A percentile compares a stretch with the other conserved stretches of the same genome.
Evolutionary conservation across 164 flowering plant genomes (phyloP).

Genomic region (Cinnamomum chago): DNA sequence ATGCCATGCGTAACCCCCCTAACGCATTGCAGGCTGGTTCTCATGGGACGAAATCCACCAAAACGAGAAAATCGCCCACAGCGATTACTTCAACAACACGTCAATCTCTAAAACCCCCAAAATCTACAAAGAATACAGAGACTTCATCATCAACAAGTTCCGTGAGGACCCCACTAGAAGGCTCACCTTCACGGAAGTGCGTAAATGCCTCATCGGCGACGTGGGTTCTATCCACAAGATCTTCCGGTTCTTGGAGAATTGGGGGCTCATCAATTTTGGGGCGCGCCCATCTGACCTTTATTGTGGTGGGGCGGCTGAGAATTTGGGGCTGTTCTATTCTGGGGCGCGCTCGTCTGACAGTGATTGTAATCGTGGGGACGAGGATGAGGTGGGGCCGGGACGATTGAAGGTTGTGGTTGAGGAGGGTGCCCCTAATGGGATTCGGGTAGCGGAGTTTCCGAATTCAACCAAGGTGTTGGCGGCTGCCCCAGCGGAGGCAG

Average conservation of each 20-base stretch:
- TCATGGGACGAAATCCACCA: conserved; percentile 81
- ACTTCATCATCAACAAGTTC: conserved; percentile 78
- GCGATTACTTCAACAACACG: conserved; percentile 68
- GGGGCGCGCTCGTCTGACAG: conserved; percentile 11
- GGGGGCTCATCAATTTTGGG: conserved; percentile 83
- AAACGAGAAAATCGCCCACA: conserved; percentile 44
- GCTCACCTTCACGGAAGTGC: conserved; percentile 72
- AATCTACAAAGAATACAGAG: conserved; percentile 82
- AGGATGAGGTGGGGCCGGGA: conserved; percentile 19
- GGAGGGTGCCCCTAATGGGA: conserved; percentile 75
- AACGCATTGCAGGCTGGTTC: conserved; percentile 56
- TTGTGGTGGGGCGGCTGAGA: conserved; percentile 25
- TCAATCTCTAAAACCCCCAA: conserved; percentile 73
- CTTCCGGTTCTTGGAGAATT: conserved; percentile 61
- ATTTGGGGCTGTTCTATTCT: conserved; percentile 83
- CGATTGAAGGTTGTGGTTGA: conserved; percentile 40
- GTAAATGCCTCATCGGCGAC: conserved; percentile 83
- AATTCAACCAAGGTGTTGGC: conserved; percentile 41
- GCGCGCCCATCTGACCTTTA: conserved; percentile 4
- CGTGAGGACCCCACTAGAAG: conserved; percentile 69
- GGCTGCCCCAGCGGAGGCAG: conserved; percentile 16
- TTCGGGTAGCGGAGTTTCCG: conserved; percentile 64
- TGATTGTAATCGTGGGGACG: conserved; percentile 12
- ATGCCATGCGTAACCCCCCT: not conserved
- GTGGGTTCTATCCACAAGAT: conserved; percentile 60